These are phyloP conservation scores for Aspergillus novoparasiticus DNA, from an alignment of 2,329 filamentous ascomycete genomes.

Conservation along the genomic window DNA sequence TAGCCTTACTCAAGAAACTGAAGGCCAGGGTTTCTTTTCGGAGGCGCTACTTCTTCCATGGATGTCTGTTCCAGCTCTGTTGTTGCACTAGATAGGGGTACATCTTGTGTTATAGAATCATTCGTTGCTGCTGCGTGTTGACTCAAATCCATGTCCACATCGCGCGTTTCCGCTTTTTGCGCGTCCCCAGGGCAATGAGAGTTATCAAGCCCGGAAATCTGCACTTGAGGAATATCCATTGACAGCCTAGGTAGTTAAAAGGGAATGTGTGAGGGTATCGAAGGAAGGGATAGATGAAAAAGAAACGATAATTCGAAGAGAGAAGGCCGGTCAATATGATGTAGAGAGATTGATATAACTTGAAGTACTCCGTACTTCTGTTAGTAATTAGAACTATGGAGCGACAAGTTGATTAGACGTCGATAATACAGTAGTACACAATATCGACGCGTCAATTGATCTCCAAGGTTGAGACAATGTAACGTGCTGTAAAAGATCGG, in stretches of 20 bases:
- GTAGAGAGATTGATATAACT: background rate
- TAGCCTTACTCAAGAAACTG: slow-evolving; percentile 35
- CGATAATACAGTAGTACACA: too few species aligned
- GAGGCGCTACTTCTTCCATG: slow-evolving; percentile 16
- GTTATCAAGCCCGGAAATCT: slow-evolving; percentile 16
- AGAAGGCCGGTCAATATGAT: background rate
- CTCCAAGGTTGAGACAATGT: too few species aligned
- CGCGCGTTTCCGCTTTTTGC: slow-evolving; percentile 15
- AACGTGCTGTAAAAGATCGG: too few species aligned
- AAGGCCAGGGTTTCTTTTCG: slow-evolving; percentile 23
- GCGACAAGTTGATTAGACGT: too few species aligned
- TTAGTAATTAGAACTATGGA: background rate
- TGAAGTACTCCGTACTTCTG: background rate
- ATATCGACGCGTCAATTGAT: too few species aligned
- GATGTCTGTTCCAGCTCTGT: slow-evolving; percentile 18
- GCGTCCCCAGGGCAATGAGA: background rate
- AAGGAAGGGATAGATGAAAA: background rate
- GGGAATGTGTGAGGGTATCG: background rate
- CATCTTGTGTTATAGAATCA: slow-evolving; percentile 24
- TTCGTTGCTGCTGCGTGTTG: slow-evolving; percentile 12
- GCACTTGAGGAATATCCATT: slow-evolving; percentile 26
- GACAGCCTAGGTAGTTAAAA: background rate
- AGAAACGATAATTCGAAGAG: background rate
- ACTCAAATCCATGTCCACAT: slow-evolving; percentile 29
- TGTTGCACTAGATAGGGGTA: slow-evolving; percentile 22